Percentiles rank a stretch among this genome's conserved stretches.
Conservation (phyloP, 345 rosid genomes). For the Lepidium didymum region DNA sequence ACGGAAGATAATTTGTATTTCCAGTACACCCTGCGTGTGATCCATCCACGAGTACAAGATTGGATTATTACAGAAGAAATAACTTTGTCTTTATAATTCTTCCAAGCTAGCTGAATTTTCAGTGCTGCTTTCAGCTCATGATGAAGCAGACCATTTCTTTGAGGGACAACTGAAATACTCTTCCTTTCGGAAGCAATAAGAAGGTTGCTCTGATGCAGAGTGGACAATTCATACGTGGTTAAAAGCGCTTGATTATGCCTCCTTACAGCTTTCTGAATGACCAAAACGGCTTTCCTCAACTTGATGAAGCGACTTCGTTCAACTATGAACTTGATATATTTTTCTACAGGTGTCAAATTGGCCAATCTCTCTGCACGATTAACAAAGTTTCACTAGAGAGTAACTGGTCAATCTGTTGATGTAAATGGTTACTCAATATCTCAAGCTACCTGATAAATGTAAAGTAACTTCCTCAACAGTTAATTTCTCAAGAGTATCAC, state of each 20-base stretch:
- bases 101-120: constrained; percentile 58
- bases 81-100: constrained; percentile 29
- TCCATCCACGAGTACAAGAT: constrained; percentile 58
- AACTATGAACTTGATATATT: constrained; percentile 36
- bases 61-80: constrained; percentile 54
- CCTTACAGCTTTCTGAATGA: constrained; percentile 60
- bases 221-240: background rate
- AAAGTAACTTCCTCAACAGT: constrained; percentile 16
- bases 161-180: background rate
- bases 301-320: constrained; percentile 47
- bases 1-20: constrained; percentile 27
- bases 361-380: constrained; percentile 32
- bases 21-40: constrained; percentile 28
- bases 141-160: background rate
- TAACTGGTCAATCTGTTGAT: background rate
- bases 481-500: constrained; percentile 11
- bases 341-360: constrained; percentile 23
- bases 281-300: constrained; percentile 34
- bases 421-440: background rate
- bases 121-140: constrained; percentile 39
- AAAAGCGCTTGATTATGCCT: constrained; percentile 4
- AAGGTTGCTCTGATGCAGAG: constrained; percentile 11
- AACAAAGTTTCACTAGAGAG: background rate
- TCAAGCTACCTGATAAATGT: constrained; percentile 31
- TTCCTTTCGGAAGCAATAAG: background rate